Percentiles rank a stretch among this genome's conserved stretches.
Evolutionary conservation across 2,329 filamentous ascomycete species (phyloP).

Genomic region (Epichloe amarillans): DNA sequence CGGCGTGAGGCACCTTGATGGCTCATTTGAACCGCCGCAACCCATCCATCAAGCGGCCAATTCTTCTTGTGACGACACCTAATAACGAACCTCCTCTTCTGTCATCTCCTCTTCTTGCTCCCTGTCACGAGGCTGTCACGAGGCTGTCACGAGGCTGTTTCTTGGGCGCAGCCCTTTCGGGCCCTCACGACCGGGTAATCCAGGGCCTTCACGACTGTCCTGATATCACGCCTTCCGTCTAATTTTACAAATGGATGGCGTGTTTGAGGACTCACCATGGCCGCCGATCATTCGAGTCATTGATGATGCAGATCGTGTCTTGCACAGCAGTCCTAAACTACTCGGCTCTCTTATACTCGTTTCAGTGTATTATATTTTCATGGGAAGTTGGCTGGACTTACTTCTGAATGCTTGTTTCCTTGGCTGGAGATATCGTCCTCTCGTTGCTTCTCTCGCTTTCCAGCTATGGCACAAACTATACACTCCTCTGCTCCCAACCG

Average conservation of each 20-base stretch:
- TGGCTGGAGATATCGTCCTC: not conserved
- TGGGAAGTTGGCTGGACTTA: slow-evolving; percentile 12
- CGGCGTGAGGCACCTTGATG: slow-evolving; percentile 17
- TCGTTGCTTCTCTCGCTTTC: not conserved
- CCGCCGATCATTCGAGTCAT: slow-evolving; percentile 8
- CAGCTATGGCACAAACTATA: not conserved
- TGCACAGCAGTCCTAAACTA: not conserved
- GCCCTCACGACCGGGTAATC: not conserved
- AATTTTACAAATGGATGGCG: slow-evolving; percentile 13
- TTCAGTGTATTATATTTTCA: slow-evolving; percentile 10
- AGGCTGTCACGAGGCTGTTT: too few species aligned
- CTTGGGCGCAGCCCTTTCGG: not conserved
- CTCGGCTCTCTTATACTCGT: not conserved
- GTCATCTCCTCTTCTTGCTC: slow-evolving; percentile 1
- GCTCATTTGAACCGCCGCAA: slow-evolving; percentile 3
- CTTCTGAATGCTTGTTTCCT: slow-evolving; percentile 4
- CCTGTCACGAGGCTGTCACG: slow-evolving; percentile 1
- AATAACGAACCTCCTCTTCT: not conserved
- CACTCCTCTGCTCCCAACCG: not conserved
- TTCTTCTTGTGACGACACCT: not conserved
- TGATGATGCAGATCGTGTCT: slow-evolving; percentile 11
- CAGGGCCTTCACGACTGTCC: not conserved
- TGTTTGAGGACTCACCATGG: slow-evolving; percentile 14
- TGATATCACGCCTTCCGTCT: not conserved
- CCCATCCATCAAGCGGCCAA: not conserved